These are phyloP conservation scores for Populus trichocarpa DNA, from an alignment of 441 rosid genomes.

Conservation along the genomic window DNA sequence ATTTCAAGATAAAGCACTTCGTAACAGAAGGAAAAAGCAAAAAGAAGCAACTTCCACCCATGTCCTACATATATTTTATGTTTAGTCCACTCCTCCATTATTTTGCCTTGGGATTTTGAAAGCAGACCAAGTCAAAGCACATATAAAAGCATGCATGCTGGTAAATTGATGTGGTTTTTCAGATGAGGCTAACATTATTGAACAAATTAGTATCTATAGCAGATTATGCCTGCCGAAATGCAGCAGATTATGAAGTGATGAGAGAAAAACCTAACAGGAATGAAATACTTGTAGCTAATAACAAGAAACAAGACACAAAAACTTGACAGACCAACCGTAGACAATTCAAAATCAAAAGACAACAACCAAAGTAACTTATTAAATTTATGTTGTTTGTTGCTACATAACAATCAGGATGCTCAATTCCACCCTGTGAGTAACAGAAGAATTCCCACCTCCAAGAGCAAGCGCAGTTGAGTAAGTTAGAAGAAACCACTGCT, in stretches of 20 bases:
- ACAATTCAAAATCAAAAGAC: background rate
- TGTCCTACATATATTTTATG: background rate
- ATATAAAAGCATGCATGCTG: background rate
- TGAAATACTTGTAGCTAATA: background rate
- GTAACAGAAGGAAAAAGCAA: background rate
- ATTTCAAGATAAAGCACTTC: background rate
- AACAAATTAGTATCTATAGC: background rate
- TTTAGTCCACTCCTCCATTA: background rate
- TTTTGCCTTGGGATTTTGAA: background rate
- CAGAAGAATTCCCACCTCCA: background rate
- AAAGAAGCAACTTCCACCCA: background rate
- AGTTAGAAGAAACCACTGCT: background rate
- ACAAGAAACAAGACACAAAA: background rate
- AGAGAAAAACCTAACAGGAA: background rate
- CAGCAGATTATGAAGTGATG: background rate
- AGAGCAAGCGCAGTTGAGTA: constrained; percentile 1
- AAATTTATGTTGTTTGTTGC: constrained; percentile 4
- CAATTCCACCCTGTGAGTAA: background rate
- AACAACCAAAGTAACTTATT: background rate
- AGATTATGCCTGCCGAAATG: background rate
- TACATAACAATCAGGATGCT: background rate
- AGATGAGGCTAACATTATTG: background rate
- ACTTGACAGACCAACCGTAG: background rate
- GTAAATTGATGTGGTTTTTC: background rate
- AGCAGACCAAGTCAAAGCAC: background rate